Base-by-base conservation (phyloP, 139 green algal species). In the Asterochloris sp. region DNA sequence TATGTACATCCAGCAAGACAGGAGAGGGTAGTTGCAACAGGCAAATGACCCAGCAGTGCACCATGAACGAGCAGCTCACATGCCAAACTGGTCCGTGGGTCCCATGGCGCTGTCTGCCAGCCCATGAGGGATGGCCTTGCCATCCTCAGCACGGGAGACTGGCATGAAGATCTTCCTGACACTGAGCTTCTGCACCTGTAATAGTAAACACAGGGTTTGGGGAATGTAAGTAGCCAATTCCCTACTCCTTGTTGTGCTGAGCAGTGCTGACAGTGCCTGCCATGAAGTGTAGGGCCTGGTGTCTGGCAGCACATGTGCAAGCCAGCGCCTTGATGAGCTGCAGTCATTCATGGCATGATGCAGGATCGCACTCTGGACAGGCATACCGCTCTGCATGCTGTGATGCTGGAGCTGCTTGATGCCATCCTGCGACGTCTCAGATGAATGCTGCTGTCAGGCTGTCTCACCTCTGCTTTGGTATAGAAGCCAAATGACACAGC, bases 51-150 rank as follows among this genome's bases (percentile, higher is more conserved):
- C 1, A 71, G 66, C 66, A 71, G 66, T 23, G 21, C 21, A 23
- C 66, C 17, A 71, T 4, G 9, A 62, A 9, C 2, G 71, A 38
- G 6, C 13, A 17, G 38, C 85, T 74, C 82, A 96, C 94, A 83
- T 87, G 38, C 83, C 89, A 10, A 86, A 74, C 0, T 54, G 19
- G 60, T 98, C 96, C 14, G 95, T 83, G 15, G 97, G 96, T 0
- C 97, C 97, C 76, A 99, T 79, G 0, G 92, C 91, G 1, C 90
- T 82, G 85, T 99, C 97, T 80, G 98, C 98, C 15, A 99, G 91
- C 12, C 97, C 97, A 13, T 92, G 90, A 23, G 83, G 73, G 0
- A 98, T 81, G 11, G 95, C 82, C 75, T 95, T 93, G 62, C 91
- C 93, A 27, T 95, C 81, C 76, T 92, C 94, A 81, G 98, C 95